Evolutionary conservation across 306 rosid species (phyloP).

Genomic region (Hippophae gyantsensis): DNA sequence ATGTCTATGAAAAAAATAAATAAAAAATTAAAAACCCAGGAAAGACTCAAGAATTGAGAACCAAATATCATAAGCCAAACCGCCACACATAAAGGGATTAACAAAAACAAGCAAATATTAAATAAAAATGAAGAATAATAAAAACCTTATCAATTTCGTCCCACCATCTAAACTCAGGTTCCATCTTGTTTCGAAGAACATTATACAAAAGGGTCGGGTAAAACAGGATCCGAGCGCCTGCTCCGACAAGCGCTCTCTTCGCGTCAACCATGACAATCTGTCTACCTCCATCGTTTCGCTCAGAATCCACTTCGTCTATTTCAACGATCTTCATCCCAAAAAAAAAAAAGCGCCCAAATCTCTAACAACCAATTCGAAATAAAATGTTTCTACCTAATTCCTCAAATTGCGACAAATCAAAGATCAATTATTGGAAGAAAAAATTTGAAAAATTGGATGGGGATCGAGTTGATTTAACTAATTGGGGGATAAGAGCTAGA

Average conservation of each 20-base stretch:
- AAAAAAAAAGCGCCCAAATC: conserved; percentile 2
- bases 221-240: conserved; percentile 88
- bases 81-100: too few species aligned
- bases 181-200: conserved; percentile 90
- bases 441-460: too few species aligned
- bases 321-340: conserved; percentile 77
- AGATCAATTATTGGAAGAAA: too few species aligned
- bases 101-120: too few species aligned
- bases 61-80: too few species aligned
- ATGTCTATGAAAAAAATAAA: too few species aligned
- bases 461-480: too few species aligned
- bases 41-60: too few species aligned
- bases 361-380: not conserved
- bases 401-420: conserved; percentile 9
- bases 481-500: too few species aligned
- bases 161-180: conserved; percentile 98
- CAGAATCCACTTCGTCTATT: conserved; percentile 50
- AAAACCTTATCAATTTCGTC: conserved; percentile 92
- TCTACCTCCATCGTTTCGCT: conserved; percentile 28
- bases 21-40: too few species aligned
- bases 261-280: conserved; percentile 75
- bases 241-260: conserved; percentile 86
- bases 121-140: conserved; percentile 1
- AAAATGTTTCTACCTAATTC: not conserved
- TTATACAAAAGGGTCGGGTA: conserved; percentile 94